Evolutionary conservation across 345 rosid genomes (phyloP), one percentile per base, ranked within the genome.

Genomic region (Heritiera fomes): DNA sequence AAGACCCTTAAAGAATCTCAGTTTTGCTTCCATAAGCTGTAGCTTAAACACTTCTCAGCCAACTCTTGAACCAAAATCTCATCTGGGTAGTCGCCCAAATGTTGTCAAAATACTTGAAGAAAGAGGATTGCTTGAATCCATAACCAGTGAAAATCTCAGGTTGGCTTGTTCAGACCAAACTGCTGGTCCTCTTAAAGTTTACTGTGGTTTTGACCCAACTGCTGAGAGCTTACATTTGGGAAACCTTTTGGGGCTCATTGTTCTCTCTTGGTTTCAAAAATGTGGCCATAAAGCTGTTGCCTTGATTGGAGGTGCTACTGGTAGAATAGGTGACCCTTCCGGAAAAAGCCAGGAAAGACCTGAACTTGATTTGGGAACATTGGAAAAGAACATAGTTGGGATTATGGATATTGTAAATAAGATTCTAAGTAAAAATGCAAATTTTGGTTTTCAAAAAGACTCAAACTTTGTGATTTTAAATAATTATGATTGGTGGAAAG

Each of bases 401-500:
- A 95, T 95, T 76, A 70, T 75, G 23, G 86, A 79, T 45, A 88
- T 83, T 38, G 63, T 92, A 6, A 80, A 82, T 23, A 80, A 83
- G 67, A 90, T 95, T 73, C 84, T 93, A 17, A 81, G 85, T 71
- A 77, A 63, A 66, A 78, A 84, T 18, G 61, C 38, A 71, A 63
- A 7, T 55, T 41, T 18, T 15, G 52, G 61, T 75, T 73, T 20
- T 61, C 67, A 78, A 55, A 41, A 50, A 10, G 65, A 68, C 23
- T 71, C 66, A 0, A 61, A 59, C 47, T 84, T 87, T 58, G 82
- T 75, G 81, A 87, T 92, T 80, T 59, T 93, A 79, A 93, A 96
- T 81, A 96, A 96, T 84, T 93, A 92, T 79, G 97, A 93, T 61
- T 96, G 99, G 98, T 93, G 98, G 99, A 96, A 90, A 86, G 97